Percentiles rank a stretch among this genome's conserved stretches.
These are phyloP conservation scores for Rubus parviflorus DNA, from an alignment of 306 rosid species.

Conservation along the genomic window DNA sequence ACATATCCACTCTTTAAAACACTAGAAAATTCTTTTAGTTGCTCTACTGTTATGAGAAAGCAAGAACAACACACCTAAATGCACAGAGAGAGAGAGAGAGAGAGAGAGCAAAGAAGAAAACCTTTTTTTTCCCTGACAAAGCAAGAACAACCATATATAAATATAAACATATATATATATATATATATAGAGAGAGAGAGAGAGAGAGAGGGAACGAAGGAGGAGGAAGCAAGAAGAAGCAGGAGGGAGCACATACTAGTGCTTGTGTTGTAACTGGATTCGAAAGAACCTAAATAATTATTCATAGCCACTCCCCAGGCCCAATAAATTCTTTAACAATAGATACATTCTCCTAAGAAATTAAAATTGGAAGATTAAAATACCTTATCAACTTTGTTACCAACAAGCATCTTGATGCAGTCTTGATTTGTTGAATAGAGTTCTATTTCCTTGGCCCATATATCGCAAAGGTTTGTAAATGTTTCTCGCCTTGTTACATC, in stretches of 20 bases:
- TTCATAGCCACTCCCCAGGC: neutral
- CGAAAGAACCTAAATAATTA: neutral
- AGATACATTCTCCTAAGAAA: neutral
- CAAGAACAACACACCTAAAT: too few relatives aligned
- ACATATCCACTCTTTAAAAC: too few relatives aligned
- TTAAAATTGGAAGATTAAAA: neutral
- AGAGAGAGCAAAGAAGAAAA: too few relatives aligned
- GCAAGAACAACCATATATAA: too few relatives aligned
- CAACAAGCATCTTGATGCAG: conserved; percentile 98
- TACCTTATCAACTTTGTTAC: conserved; percentile 98
- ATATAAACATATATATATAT: too few relatives aligned
- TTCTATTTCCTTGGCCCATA: conserved; percentile 97
- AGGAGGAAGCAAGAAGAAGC: neutral
- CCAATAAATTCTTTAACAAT: neutral
- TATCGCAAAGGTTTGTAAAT: conserved; percentile 83
- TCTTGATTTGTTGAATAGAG: conserved; percentile 95
- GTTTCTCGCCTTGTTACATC: conserved; percentile 93
- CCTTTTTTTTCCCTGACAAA: too few relatives aligned
- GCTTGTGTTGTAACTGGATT: neutral
- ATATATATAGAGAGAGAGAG: too few relatives aligned
- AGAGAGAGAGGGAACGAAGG: neutral
- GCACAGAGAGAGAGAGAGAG: too few relatives aligned
- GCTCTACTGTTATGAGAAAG: too few relatives aligned
- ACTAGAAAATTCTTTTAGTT: too few relatives aligned
- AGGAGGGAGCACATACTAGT: neutral